Base-by-base conservation (phyloP, 768 basidiomycete species). In the Hypsizygus marmoreus region DNA sequence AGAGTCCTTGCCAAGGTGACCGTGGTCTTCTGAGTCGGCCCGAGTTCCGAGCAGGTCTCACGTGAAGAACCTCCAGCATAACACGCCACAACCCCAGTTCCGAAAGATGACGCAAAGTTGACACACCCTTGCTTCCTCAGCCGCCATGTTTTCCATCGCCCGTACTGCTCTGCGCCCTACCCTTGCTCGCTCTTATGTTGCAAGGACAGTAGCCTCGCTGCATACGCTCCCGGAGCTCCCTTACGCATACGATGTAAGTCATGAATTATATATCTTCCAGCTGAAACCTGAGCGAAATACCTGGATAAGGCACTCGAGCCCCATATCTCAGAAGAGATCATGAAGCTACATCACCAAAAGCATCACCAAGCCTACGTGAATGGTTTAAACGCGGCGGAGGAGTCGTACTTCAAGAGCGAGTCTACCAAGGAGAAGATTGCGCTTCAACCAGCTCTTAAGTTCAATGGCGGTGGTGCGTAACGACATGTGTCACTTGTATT, bases 281-380 rank as follows among this genome's bases (percentile, higher is more conserved):
- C n/a, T 42, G 23, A 14, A 20, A 4, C 20, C 10, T 16, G 13
- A 12, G 13, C 26, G 13, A 47, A 45, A 33, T 33, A 39, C 42
- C 10, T 32, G 4, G 39, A 33, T 26, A 43, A 87, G 86, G 91
- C 92, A 8, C 84, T 98, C 54, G 94, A 97, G 70, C 95, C 95
- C 8, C 78, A 85, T 59, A 95, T 99, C 66, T 88, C 88, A 1
- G 76, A 81, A 56, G 80, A 94, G 63, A 98, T 99, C 52, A 98
- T 98, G 95, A 83, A 77, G 43, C 73, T 97, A 46, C 95, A 97
- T 62, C 94, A 97, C 70, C 75, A 78, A 47, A 93, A 93, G 75
- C 92, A 95, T 58, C 88, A 91, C 62, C 87, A 92, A 71, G 79
- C 87, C 13, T 99, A 99, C 66, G 95, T 99, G 30, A 93, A 85